Conservation (phyloP, 495 filamentous ascomycete genomes). For the Chaetomium tenue region DNA sequence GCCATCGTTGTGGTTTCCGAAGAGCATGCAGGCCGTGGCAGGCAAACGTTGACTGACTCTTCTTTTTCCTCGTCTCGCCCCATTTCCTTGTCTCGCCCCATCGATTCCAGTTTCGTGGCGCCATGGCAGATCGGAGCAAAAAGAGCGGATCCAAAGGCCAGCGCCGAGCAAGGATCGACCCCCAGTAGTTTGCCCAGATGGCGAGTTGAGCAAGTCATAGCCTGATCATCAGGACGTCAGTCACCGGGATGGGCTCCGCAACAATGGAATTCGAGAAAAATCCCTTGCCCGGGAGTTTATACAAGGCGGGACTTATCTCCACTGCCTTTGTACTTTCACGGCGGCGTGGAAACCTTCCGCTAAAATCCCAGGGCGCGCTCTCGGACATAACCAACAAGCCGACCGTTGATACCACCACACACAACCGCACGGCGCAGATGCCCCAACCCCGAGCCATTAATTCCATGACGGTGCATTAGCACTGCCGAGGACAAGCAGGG, state of each 20-base stretch:
- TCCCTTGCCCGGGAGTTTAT: background rate
- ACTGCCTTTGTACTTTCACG: constrained; percentile 12
- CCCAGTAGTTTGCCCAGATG: background rate
- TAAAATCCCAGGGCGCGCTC: constrained; percentile 23
- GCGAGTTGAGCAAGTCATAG: constrained; percentile 8
- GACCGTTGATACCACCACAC: constrained; percentile 30
- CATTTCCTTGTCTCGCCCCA: too few relatives aligned
- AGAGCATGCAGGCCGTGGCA: background rate
- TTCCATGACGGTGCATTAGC: constrained; percentile 11
- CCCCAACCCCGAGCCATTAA: constrained; percentile 10
- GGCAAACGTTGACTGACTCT: background rate
- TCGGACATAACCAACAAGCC: constrained; percentile 42
- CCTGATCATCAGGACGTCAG: constrained; percentile 19
- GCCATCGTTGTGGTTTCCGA: too few relatives aligned
- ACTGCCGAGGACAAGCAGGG: constrained; percentile 13
- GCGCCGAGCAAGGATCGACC: background rate
- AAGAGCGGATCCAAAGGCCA: background rate
- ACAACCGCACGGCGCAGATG: background rate
- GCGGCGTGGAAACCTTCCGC: background rate
- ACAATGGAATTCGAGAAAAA: constrained; percentile 8
- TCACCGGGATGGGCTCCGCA: background rate
- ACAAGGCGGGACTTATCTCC: constrained; percentile 14
- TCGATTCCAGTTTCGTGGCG: background rate
- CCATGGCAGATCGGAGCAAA: background rate
- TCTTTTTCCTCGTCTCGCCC: background rate